Evolutionary conservation across 108 stramenopile species (phyloP).

Genomic region (Pseudonitzschia pungens): DNA sequence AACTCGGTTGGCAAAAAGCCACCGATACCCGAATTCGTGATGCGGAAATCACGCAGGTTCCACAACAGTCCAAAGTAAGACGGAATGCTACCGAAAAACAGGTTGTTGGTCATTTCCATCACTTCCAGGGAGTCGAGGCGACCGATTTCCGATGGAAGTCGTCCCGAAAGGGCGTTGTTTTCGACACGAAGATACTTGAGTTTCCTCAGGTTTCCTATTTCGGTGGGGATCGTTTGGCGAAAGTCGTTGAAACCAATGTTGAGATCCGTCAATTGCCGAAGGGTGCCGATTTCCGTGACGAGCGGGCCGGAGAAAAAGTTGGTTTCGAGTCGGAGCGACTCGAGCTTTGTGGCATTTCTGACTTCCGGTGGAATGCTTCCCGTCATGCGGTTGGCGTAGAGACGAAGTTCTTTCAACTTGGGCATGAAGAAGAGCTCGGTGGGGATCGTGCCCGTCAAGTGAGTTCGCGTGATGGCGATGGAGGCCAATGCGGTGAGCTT

Average conservation of each 20-base stretch:
- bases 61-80: conserved; percentile 50
- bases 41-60: conserved; percentile 40
- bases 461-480: conserved; percentile 49
- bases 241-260: conserved; percentile 66
- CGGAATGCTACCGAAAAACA: conserved; percentile 36
- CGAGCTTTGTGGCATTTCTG: conserved; percentile 36
- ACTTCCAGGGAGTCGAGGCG: conserved; percentile 53
- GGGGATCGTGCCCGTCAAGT: conserved; percentile 71
- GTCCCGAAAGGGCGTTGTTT: conserved; percentile 61
- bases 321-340: conserved; percentile 46
- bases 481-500: conserved; percentile 34
- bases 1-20: conserved; percentile 73
- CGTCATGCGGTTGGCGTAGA: conserved; percentile 51
- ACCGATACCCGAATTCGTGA: conserved; percentile 52
- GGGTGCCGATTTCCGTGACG: conserved; percentile 46
- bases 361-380: conserved; percentile 61
- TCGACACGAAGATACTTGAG: conserved; percentile 57
- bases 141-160: conserved; percentile 61
- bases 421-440: conserved; percentile 44
- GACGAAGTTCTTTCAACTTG: conserved; percentile 47
- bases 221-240: conserved; percentile 49
- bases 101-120: conserved; percentile 38
- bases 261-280: conserved; percentile 46
- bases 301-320: conserved; percentile 53
- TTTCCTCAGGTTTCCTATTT: conserved; percentile 50